Evolutionary conservation across 305 asterid genomes (phyloP), one percentile per base, ranked within the genome.

Genomic region (Salvia sclarea): DNA sequence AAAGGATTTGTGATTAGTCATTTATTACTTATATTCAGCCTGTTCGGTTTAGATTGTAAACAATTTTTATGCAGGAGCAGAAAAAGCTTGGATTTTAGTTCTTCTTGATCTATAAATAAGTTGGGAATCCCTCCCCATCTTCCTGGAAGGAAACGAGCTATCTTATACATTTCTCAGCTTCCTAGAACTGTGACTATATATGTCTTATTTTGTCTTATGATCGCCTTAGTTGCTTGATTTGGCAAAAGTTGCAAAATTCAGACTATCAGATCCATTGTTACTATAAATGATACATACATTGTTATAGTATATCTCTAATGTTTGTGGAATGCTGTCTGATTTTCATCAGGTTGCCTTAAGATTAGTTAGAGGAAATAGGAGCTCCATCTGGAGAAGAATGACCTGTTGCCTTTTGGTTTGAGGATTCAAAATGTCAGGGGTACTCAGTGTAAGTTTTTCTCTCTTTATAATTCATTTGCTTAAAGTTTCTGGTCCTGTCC

Each of bases 341-440:
- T 47, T 21, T 74, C 76, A 30, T 45, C 76, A 80, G 83, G 76
- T 50, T 24, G 31, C 16, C 55, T 8, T 17, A 54, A 37, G 58
- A 38, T 54, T 30, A 7, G 22, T 55, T 63, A 24, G 58, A 56
- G 71, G 45, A 50, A 40, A 65, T 52, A 47, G 50, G 71, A 64
- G 69, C 61, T 58, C 62, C 35, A 20, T 56, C 72, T 41, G 64
- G 75, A 45, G 66, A 66, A 60, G 84, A 79, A 79, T 78, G 82
- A 24, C 53, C 76, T 54, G 76, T 74, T 52, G 65, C 61, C 76
- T 69, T 68, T 53, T 68, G 54, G 22, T 68, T 50, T 80, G 78
- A 78, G 77, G 75, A 74, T 69, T 76, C 68, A 67, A 76, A 66
- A 83, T 81, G 88, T 81, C 86, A 2, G 86, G 86, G 74, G 76